Evolutionary conservation across 306 rosid genomes (phyloP).

Genomic region (Dryas drummondii): DNA sequence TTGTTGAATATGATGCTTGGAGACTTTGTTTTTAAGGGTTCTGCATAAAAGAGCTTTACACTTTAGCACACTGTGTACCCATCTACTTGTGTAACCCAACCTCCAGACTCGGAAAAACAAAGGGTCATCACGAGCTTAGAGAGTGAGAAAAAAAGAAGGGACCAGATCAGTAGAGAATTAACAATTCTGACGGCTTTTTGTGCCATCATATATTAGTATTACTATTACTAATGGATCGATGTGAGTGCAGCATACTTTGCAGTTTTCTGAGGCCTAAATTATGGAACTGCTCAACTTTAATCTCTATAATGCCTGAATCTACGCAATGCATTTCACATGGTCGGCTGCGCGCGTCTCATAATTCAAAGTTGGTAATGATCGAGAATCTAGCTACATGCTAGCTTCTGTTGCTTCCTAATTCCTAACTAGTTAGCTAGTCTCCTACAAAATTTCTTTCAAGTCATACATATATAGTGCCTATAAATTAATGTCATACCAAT

Average conservation of each 20-base stretch:
- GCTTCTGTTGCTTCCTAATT: background rate
- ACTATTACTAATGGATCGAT: too few species aligned
- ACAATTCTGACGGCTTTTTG: background rate
- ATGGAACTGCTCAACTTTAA: conserved; percentile 9
- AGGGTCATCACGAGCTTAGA: background rate
- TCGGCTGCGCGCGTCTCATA: background rate
- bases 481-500: too few species aligned
- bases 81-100: background rate
- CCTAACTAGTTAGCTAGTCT: too few species aligned
- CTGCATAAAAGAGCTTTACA: background rate
- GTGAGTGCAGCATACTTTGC: background rate
- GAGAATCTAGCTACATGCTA: background rate
- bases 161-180: background rate
- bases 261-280: background rate
- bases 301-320: conserved; percentile 14
- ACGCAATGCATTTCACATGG: conserved; percentile 16
- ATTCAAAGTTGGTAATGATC: background rate
- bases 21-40: background rate
- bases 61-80: background rate
- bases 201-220: background rate
- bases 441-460: too few species aligned
- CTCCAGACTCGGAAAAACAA: background rate
- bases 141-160: background rate
- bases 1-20: too few species aligned
- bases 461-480: too few species aligned